Evolutionary conservation across 345 rosid species (phyloP).

Genomic region (Eucalyptus marginata): DNA sequence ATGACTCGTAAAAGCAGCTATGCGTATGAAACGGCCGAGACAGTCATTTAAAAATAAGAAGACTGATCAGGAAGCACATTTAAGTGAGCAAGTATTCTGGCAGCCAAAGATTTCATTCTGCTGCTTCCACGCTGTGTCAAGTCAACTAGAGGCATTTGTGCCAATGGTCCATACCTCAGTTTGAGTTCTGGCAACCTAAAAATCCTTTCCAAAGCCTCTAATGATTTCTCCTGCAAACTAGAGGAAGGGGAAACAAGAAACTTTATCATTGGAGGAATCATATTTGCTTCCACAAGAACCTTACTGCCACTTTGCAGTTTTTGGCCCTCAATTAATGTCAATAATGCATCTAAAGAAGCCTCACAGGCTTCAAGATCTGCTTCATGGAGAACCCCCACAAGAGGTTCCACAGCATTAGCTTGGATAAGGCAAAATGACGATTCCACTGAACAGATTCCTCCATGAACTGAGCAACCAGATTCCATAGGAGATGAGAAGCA

Average conservation of each 20-base stretch:
- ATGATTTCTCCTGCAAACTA: conserved; percentile 42
- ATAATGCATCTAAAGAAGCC: conserved; percentile 50
- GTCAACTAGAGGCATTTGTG: conserved; percentile 54
- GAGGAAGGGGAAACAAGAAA: conserved; percentile 38
- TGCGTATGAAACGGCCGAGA: not conserved
- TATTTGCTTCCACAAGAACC: conserved; percentile 42
- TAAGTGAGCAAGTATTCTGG: conserved; percentile 57
- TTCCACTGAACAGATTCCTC: conserved; percentile 43
- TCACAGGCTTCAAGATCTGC: conserved; percentile 31
- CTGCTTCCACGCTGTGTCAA: conserved; percentile 52
- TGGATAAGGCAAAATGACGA: conserved; percentile 62
- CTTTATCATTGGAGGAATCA: conserved; percentile 31
- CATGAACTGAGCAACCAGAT: conserved; percentile 29
- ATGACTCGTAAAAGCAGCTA: not conserved
- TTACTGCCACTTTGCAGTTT: conserved; percentile 42
- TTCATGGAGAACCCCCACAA: conserved; percentile 35
- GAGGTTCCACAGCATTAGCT: conserved; percentile 43
- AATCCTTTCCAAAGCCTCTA: conserved; percentile 43
- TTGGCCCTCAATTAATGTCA: conserved; percentile 47
- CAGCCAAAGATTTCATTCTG: conserved; percentile 49
- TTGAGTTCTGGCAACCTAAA: conserved; percentile 49
- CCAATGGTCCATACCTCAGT: conserved; percentile 40
- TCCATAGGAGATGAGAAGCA: conserved; percentile 41
- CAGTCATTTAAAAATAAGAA: conserved; percentile 32
- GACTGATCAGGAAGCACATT: conserved; percentile 56